Conservation (phyloP, 139 green algal genomes). For the Edaphochlamys debaryana region DNA sequence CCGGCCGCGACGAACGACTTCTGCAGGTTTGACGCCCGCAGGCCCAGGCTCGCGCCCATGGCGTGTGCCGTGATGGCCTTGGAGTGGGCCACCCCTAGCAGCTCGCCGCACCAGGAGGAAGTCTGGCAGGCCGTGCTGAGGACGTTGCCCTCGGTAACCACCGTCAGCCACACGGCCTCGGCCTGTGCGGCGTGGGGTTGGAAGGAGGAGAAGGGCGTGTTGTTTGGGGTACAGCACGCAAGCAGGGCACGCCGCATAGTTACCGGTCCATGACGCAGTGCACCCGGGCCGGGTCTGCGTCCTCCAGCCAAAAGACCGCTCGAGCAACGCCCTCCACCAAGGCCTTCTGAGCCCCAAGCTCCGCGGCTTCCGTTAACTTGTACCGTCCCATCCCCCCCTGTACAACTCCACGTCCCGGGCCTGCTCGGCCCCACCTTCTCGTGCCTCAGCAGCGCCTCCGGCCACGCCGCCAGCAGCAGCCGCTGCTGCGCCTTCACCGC, state of each 20-base stretch:
- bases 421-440: no score
- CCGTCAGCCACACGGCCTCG: slow-evolving; percentile 22
- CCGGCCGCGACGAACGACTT: neutral
- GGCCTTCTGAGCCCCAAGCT: no score
- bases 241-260: no score
- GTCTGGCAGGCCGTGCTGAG: neutral
- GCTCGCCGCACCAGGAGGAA: slow-evolving; percentile 15
- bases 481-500: slow-evolving; percentile 36
- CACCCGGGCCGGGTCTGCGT: no score
- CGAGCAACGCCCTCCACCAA: no score
- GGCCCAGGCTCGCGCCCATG: neutral
- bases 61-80: slow-evolving; percentile 35
- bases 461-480: slow-evolving; percentile 31
- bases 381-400: no score
- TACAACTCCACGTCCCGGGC: no score
- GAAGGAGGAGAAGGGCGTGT: no score
- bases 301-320: no score
- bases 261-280: no score
- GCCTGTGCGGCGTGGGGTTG: neutral
- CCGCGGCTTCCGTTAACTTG: no score
- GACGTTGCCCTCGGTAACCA: neutral
- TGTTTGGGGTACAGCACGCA: no score
- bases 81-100: slow-evolving; percentile 31
- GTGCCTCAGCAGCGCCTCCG: slow-evolving; percentile 24
- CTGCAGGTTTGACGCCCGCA: slow-evolving; percentile 3